phyloP scores from a whole-genome alignment of 768 basidiomycete species.

The Lactifluus echinatus region DNA sequence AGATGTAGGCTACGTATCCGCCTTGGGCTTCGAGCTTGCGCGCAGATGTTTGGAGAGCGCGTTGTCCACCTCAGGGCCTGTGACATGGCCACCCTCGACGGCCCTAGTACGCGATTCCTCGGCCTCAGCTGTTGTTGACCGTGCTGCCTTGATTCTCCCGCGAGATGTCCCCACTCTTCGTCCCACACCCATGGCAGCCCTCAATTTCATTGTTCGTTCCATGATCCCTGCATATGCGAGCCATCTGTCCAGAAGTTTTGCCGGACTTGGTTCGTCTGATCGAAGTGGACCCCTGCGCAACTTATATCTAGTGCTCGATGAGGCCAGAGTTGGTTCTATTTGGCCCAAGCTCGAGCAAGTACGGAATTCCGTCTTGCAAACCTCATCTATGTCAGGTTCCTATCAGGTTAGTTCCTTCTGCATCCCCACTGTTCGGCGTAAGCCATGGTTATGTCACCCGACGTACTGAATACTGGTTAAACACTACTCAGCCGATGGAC shows the following conservation, averaged over 20 bases:
- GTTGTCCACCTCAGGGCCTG: not conserved
- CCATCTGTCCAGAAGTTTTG: slow-evolving; percentile 8
- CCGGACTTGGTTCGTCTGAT: slow-evolving; percentile 8
- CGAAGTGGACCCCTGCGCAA: not conserved
- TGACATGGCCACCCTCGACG: slow-evolving; percentile 1
- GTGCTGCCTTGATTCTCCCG: slow-evolving; percentile 4
- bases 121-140: not conserved
- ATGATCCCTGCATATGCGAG: slow-evolving; percentile 10
- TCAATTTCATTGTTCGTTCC: slow-evolving; percentile 10
- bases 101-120: slow-evolving; percentile 1
- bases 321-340: not conserved
- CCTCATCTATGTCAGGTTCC: not conserved
- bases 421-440: not conserved
- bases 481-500: slow-evolving; percentile 21
- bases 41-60: slow-evolving; percentile 10
- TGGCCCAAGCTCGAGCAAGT: slow-evolving; percentile 7
- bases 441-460: not conserved
- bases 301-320: slow-evolving; percentile 12
- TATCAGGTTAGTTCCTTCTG: slow-evolving; percentile 20
- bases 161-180: not conserved
- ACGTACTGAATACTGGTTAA: slow-evolving; percentile 15
- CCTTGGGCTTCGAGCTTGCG: slow-evolving; percentile 11
- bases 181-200: not conserved
- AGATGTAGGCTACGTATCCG: not conserved
- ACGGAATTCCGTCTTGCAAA: slow-evolving; percentile 8